A percentile compares a stretch with the other conserved stretches of the same genome.
Conservation (phyloP, 2,329 filamentous ascomycete genomes). For the Teratosphaeria pseudoeucalypti region DNA sequence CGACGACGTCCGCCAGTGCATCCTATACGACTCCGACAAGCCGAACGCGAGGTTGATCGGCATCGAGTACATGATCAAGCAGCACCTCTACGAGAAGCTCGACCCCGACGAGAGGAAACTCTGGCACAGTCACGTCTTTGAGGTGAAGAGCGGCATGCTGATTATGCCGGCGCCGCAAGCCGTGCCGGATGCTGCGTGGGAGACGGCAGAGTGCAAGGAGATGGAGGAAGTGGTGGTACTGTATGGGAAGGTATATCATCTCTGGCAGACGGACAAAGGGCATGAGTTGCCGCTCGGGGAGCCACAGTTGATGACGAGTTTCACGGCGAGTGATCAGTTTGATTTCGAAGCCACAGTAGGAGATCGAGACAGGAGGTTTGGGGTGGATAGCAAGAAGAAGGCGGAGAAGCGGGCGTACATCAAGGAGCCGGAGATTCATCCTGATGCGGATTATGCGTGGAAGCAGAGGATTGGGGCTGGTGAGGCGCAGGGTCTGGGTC, state of each 20-base stretch:
- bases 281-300: slow-evolving; percentile 51
- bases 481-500: neutral
- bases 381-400: slow-evolving; percentile 43
- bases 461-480: slow-evolving; percentile 15
- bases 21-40: slow-evolving; percentile 66
- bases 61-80: slow-evolving; percentile 79
- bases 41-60: slow-evolving; percentile 65
- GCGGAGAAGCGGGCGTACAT: slow-evolving; percentile 44
- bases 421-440: slow-evolving; percentile 36
- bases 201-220: slow-evolving; percentile 64
- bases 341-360: slow-evolving; percentile 36
- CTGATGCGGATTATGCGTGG: slow-evolving; percentile 41
- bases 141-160: slow-evolving; percentile 71
- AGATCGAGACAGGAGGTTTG: slow-evolving; percentile 46
- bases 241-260: slow-evolving; percentile 76
- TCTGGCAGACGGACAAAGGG: slow-evolving; percentile 75
- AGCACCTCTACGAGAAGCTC: slow-evolving; percentile 56
- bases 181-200: slow-evolving; percentile 56
- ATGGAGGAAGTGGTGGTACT: slow-evolving; percentile 66
- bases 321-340: slow-evolving; percentile 41
- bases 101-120: slow-evolving; percentile 57
- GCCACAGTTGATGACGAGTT: slow-evolving; percentile 57
- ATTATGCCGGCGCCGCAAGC: slow-evolving; percentile 55
- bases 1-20: slow-evolving; percentile 71
- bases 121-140: slow-evolving; percentile 70